Conservation (phyloP, 306 rosid genomes). For the Comarum palustre region DNA sequence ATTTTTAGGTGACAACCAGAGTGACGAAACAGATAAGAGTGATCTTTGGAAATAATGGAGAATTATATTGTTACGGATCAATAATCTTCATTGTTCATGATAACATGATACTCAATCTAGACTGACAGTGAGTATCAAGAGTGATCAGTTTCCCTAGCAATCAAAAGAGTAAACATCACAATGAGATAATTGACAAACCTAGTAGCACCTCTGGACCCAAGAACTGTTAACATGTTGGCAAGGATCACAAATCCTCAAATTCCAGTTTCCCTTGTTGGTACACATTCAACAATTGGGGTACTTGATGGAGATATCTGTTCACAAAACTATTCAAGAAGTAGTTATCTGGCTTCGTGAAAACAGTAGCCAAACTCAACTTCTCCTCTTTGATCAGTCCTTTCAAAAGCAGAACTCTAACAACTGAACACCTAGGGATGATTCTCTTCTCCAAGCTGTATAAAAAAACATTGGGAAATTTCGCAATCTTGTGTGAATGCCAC, state of each 20-base stretch:
- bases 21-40: no score
- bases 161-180: no score
- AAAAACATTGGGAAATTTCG: constrained; percentile 8
- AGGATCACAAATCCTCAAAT: neutral
- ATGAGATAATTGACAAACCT: no score
- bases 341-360: constrained; percentile 1
- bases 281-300: constrained; percentile 26
- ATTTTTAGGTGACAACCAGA: no score
- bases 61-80: no score
- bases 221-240: neutral
- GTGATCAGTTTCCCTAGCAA: no score
- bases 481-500: constrained; percentile 22
- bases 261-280: constrained; percentile 22
- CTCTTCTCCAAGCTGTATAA: constrained; percentile 29
- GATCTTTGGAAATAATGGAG: no score
- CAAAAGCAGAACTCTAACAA: constrained; percentile 20
- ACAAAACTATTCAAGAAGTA: constrained; percentile 27
- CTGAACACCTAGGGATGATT: constrained; percentile 27
- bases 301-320: constrained; percentile 13
- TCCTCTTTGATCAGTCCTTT: constrained; percentile 26
- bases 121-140: no score
- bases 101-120: no score
- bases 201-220: no score
- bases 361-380: neutral
- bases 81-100: no score